These are phyloP conservation scores for Elasticomyces elasticus DNA, from an alignment of 495 filamentous ascomycete genomes.

Conservation along the genomic window DNA sequence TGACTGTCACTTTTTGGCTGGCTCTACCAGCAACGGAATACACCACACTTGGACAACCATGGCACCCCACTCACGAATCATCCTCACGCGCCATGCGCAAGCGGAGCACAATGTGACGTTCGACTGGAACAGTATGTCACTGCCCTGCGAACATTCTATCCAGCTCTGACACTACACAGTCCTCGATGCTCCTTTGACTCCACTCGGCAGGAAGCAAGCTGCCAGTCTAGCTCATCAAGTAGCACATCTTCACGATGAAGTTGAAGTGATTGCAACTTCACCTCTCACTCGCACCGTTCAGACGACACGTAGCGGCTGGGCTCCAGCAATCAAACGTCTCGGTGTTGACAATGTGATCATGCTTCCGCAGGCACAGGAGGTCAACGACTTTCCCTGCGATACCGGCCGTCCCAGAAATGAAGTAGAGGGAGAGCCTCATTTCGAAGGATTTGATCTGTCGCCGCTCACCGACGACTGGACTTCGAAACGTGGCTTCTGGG, in stretches of 20 bases:
- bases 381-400: constrained; percentile 22
- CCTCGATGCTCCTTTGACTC: constrained; percentile 19
- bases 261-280: constrained; percentile 18
- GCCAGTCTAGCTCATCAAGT: constrained; percentile 6
- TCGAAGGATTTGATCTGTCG: constrained; percentile 11
- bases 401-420: constrained; percentile 7
- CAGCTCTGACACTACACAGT: background rate
- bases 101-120: constrained; percentile 19
- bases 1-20: too few relatives aligned
- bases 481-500: constrained; percentile 15
- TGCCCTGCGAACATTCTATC: background rate
- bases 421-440: constrained; percentile 12
- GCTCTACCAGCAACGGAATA: background rate
- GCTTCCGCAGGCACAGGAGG: constrained; percentile 19
- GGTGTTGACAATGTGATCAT: constrained; percentile 9
- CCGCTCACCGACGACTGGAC: constrained; percentile 16
- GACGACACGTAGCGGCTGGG: constrained; percentile 15
- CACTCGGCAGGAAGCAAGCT: constrained; percentile 19
- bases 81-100: constrained; percentile 16
- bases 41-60: background rate
- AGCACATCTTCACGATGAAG: background rate
- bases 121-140: constrained; percentile 17
- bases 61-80: constrained; percentile 15
- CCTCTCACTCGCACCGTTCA: constrained; percentile 17
- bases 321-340: constrained; percentile 10